phyloP scores from a whole-genome alignment of 2,329 filamentous ascomycete genomes.

The Plectosphaerella plurivora region DNA sequence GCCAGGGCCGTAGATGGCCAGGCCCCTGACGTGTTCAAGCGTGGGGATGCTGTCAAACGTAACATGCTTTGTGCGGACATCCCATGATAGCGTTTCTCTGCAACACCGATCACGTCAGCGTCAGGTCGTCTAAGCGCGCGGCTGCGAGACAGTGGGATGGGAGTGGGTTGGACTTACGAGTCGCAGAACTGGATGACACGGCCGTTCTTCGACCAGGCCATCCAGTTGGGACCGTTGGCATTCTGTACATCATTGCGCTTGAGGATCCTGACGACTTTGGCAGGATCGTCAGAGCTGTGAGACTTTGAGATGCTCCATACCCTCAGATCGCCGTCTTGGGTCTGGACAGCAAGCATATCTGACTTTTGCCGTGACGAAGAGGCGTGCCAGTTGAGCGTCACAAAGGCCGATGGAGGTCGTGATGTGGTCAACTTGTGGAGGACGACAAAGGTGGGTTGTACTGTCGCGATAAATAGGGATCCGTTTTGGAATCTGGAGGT shows the following conservation, averaged over 20 bases:
- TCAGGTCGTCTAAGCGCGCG: constrained; percentile 40
- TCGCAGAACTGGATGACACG: constrained; percentile 90
- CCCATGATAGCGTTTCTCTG: constrained; percentile 91
- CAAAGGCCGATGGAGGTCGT: constrained; percentile 78
- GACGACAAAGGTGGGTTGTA: constrained; percentile 91
- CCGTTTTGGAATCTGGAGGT: constrained; percentile 80
- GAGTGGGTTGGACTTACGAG: constrained; percentile 54
- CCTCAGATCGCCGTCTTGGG: constrained; percentile 82
- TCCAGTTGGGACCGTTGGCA: constrained; percentile 80
- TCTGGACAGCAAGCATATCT: constrained; percentile 94
- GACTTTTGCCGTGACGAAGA: constrained; percentile 95
- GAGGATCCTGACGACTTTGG: constrained; percentile 83
- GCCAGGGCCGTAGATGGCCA: constrained; percentile 84
- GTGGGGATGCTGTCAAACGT: constrained; percentile 87
- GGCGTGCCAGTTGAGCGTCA: constrained; percentile 89
- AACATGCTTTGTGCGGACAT: constrained; percentile 96
- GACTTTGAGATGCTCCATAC: constrained; percentile 96
- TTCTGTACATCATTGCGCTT: constrained; percentile 69
- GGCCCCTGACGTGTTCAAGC: constrained; percentile 71
- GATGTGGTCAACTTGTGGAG: constrained; percentile 87
- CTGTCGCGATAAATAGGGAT: constrained; percentile 80
- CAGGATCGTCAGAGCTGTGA: constrained; percentile 65
- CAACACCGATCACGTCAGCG: constrained; percentile 15
- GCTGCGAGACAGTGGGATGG: constrained; percentile 23
- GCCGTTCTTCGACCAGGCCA: constrained; percentile 97